phyloP scores from a whole-genome alignment of 2,329 filamentous ascomycete genomes.

The Gaeumannomyces sp. region DNA sequence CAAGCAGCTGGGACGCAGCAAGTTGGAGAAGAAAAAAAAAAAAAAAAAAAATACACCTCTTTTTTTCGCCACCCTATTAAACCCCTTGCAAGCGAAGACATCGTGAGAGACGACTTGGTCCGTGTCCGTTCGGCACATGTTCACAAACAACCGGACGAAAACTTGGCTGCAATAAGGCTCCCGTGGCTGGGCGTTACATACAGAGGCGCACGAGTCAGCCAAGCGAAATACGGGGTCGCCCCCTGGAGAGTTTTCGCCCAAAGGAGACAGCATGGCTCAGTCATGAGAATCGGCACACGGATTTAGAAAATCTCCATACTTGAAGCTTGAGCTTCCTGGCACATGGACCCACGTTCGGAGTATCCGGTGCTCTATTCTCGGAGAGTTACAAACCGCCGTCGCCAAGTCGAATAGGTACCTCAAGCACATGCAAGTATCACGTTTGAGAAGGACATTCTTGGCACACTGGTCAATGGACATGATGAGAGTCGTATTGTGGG shows the following conservation, averaged over 20 bases:
- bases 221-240: not conserved
- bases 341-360: no score
- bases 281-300: not conserved
- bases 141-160: no score
- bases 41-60: not conserved
- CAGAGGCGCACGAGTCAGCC: not conserved
- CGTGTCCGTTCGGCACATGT: no score
- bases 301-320: no score
- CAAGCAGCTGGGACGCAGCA: no score
- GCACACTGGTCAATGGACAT: not conserved
- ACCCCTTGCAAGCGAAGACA: not conserved
- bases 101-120: no score
- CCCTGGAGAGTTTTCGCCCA: not conserved
- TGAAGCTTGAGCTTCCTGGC: no score
- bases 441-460: not conserved
- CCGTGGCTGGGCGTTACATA: no score
- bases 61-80: not conserved
- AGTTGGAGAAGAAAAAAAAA: no score
- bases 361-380: no score
- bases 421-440: not conserved
- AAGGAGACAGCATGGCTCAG: not conserved
- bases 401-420: not conserved
- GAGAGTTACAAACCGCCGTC: not conserved
- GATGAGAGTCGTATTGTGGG: not conserved
- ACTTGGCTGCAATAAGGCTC: no score